Conservation (phyloP, 345 rosid species). For the Cochlearia excelsa region DNA sequence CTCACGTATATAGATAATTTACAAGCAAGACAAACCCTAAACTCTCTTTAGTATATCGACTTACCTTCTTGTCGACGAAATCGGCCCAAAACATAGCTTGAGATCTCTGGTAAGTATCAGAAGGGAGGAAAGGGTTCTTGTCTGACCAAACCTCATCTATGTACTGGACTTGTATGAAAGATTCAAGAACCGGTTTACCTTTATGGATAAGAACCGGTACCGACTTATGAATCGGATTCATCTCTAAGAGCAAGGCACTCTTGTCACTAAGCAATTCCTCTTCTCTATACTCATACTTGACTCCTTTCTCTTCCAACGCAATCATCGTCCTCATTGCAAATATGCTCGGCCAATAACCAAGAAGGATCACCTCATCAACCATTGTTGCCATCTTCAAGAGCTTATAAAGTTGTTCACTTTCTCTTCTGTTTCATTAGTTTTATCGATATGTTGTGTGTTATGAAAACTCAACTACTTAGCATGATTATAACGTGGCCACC, state of each 20-base stretch:
- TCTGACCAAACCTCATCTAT: slow-evolving; percentile 28
- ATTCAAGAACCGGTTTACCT: slow-evolving; percentile 30
- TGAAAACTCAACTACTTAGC: background rate
- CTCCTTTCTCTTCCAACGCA: slow-evolving; percentile 28
- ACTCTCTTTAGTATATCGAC: too few species aligned
- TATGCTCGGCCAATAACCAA: slow-evolving; percentile 24
- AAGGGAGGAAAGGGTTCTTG: slow-evolving; percentile 19
- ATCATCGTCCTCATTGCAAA: slow-evolving; percentile 26
- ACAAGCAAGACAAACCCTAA: too few species aligned
- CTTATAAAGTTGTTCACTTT: background rate
- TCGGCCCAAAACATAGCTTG: slow-evolving; percentile 22
- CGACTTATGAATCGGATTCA: slow-evolving; percentile 27
- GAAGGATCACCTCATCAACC: slow-evolving; percentile 23
- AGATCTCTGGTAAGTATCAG: slow-evolving; percentile 21
- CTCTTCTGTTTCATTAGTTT: too few species aligned
- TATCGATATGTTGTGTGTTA: too few species aligned
- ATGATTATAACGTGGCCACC: slow-evolving; percentile 23
- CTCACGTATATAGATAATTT: too few species aligned
- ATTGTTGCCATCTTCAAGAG: slow-evolving; percentile 1
- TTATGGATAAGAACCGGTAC: slow-evolving; percentile 30
- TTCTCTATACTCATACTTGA: slow-evolving; percentile 24
- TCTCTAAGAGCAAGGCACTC: slow-evolving; percentile 25
- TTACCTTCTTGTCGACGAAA: slow-evolving; percentile 18
- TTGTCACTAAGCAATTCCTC: slow-evolving; percentile 16
- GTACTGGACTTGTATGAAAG: slow-evolving; percentile 25